Conservation (phyloP, 1,284 basidiomycete genomes). For the Microbotryomycetes sp. region DNA sequence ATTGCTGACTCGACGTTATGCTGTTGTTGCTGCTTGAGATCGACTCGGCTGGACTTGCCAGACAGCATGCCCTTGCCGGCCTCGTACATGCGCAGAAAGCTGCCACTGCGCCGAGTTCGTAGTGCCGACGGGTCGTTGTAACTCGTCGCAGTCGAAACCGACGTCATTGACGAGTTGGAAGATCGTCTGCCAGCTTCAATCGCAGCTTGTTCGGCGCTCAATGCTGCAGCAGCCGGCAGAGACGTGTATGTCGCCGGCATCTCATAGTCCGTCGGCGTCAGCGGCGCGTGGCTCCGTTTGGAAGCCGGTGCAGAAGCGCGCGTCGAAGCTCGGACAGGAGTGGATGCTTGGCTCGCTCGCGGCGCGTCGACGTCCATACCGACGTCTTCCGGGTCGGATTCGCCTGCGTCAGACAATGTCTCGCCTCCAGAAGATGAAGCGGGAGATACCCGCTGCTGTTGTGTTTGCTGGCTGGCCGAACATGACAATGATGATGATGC, state of each 20-base stretch:
- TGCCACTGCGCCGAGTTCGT: constrained; percentile 12
- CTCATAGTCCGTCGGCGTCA: background rate
- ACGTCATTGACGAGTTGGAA: background rate
- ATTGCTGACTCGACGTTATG: constrained; percentile 6
- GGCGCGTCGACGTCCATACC: background rate
- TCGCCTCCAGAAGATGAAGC: constrained; percentile 14
- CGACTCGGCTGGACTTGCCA: background rate
- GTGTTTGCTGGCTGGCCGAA: constrained; percentile 2
- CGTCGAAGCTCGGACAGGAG: background rate
- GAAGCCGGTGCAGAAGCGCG: background rate
- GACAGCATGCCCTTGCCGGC: constrained; percentile 3
- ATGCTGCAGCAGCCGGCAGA: constrained; percentile 1
- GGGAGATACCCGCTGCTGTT: constrained; percentile 6
- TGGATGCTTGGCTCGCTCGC: background rate
- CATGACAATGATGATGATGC: constrained; percentile 1
- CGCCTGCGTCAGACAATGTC: constrained; percentile 22
- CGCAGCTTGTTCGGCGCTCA: no score
- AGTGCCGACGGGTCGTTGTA: background rate
- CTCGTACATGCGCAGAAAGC: background rate
- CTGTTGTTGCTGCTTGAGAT: background rate
- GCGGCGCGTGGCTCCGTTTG: background rate
- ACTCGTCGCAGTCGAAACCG: background rate
- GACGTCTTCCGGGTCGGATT: constrained; percentile 16
- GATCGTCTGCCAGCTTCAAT: background rate
- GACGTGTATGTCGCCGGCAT: constrained; percentile 6